These are phyloP conservation scores for Cryptosporidium tyzzeri DNA, from an alignment of 169 alveolate species.

Conservation along the genomic window DNA sequence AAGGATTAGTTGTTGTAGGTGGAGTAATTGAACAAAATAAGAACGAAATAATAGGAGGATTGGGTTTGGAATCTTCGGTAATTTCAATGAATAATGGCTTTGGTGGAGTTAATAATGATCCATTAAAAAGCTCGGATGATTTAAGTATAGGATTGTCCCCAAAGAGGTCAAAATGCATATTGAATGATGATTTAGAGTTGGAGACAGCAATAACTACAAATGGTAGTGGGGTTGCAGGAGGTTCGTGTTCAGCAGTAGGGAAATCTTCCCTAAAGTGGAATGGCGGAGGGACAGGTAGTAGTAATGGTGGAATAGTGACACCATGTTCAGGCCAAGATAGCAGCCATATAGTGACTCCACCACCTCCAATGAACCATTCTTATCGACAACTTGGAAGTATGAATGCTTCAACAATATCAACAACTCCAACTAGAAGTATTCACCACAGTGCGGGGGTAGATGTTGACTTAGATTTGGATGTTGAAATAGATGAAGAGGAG, in stretches of 20 bases:
- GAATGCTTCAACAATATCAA: constrained; percentile 25
- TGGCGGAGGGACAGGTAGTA: not conserved
- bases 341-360: constrained; percentile 60
- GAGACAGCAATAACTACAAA: not conserved
- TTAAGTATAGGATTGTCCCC: constrained; percentile 36
- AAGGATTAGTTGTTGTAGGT: not conserved
- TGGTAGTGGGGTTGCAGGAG: not conserved
- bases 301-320: not conserved
- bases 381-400: constrained; percentile 26
- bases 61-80: constrained; percentile 26
- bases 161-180: constrained; percentile 42
- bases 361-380: constrained; percentile 57
- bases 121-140: not conserved
- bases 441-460: constrained; percentile 11
- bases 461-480: constrained; percentile 59
- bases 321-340: constrained; percentile 19
- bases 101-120: not conserved
- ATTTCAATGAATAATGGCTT: constrained; percentile 9
- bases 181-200: not conserved
- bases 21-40: constrained; percentile 1
- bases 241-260: not conserved
- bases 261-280: constrained; percentile 38
- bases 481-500: constrained; percentile 38
- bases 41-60: constrained; percentile 2
- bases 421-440: constrained; percentile 41